Base-by-base conservation (phyloP, 257 asterid species). In the Solanum medicagineum region DNA sequence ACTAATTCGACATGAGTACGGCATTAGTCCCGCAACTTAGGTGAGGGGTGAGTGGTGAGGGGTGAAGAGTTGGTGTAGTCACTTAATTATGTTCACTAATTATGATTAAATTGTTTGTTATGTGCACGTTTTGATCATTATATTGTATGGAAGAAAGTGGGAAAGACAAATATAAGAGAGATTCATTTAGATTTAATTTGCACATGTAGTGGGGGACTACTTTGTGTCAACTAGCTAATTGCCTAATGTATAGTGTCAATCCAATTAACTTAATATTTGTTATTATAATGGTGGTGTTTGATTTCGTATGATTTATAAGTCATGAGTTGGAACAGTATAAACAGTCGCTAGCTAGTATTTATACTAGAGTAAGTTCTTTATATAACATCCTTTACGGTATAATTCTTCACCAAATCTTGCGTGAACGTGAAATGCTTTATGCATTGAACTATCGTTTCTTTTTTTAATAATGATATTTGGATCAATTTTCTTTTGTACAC, bases 151-250 rank as follows among this genome's bases (percentile, higher is more conserved):
- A 53, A 69, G 49, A 53, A n/a, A 86, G 84, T 87, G 81, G 81
- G 74, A 56, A 47, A 55, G 77, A 59, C 75, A 80, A 60, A 80
- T 81, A 82, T 83, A 81, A 87, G 85, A 69, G 63, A 57, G 86
- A 56, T 84, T 81, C 85, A 86, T 84, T 85, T 84, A 85, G 80
- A 90, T 88, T 66, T 32, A 77, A 89, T 88, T 66, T 32, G 85
- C 91, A 89, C 93, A 92, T 91, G 90, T 90, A 81, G 88, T 88
- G 88, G 90, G 70, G 86, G 84, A 77, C 88, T 86, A 85, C 86
- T 83, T 71, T 88, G 88, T 88, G 87, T 84, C 89, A 24, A 40
- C 16, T 70, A 42, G 17, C 65, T 68, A 51, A 59, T 36, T 85
- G 47, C 70, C 57, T 57, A 74, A 19, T 85, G 45, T 85, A 20